Base-by-base conservation (phyloP, 371 early-diverging fungal genomes). In the Mucor mucedo region DNA sequence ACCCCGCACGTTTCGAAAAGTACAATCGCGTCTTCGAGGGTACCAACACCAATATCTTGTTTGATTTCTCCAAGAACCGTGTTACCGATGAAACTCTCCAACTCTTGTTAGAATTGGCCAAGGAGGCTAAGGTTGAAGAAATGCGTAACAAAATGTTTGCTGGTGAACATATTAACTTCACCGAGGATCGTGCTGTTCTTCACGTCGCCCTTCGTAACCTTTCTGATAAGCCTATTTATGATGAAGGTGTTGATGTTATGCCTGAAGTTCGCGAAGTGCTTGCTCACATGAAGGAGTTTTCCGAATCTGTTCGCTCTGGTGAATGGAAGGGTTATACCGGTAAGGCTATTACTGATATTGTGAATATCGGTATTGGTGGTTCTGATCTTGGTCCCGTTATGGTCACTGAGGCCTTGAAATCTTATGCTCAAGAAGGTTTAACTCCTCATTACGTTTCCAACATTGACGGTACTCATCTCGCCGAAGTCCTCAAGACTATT, bases 311-410 rank as follows among this genome's bases (percentile, higher is more conserved):
- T 67, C 91, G 97, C 35, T 86, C 87, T 32, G 97, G 98, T 45
- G 80, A 78, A 59, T 95, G 99, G 95, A 92, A 85, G 74, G 97
- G 99, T 38, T 95, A 93, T 73, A 95, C 98, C 30, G 98, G 98
- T 70, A 89, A 97, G 79, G 70, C 76, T 44, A 95, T 99, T 70
- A 93, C 93, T 49, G 96, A 96, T 68, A 81, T 99, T 41, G 95
- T 99, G 73, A 98, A 98, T 85, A 98, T 99, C 77, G 99, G 99
- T 73, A 99, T 99, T 72, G 99, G 99, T 72, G 99, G 99, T 71
- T 97, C 97, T n/a, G 99, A 99, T 80, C 87, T 99, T 52, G 99
- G 99, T 35, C 99, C 99, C 21, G 94, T 96, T 62, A 96, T 99
- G 97, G 98, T 98, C 35, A 96, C 95, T 29, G 95, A 98, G 78